Evolutionary conservation across 768 basidiomycete genomes (phyloP), one percentile per base, ranked within the genome.

Genomic region (Hydnum rufescens): DNA sequence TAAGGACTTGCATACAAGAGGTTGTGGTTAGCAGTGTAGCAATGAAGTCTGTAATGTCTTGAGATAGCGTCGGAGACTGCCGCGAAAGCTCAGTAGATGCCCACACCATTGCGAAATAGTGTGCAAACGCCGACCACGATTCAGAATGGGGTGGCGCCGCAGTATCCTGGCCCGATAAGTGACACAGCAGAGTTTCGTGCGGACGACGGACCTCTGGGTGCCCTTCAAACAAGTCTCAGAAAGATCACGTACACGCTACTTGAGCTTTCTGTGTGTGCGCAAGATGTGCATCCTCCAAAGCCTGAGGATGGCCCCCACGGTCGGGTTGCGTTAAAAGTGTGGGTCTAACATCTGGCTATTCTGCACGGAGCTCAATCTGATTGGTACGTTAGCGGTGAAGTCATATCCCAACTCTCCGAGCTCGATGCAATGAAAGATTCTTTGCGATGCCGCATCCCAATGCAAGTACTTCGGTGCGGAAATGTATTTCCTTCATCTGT

Each of bases 1-100:
- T n/a, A n/a, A n/a, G n/a, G n/a, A n/a, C n/a, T n/a, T 22, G 36
- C 13, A 22, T 39, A 39, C 36, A 22, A 39, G 72, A 76, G 53
- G 74, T 89, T 30, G 81, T 83, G 4, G 66, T 74, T n/a, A 86
- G 81, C 55, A 70, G 76, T 5, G 82, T 87, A 3, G 86, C 86
- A 44, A 80, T 80, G 74, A 90, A 89, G 65, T 76, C 70, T 48
- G 82, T 88, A 31, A 65, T 65, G 46, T 56, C 61, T 22, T 67
- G 53, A 63, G 13, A 13, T 22, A 13, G 36, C 36, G 36, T 22
- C 36, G 22, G 13, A 13, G 36, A 39, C n/a, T n/a, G n/a, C n/a
- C n/a, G n/a, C n/a, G n/a, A n/a, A n/a, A n/a, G n/a, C n/a, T n/a
- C n/a, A n/a, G n/a, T n/a, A n/a, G n/a, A 39, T 39, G 36, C 36